phyloP scores from a whole-genome alignment of 2,329 filamentous ascomycete genomes.

The Trichoderma sp. region DNA sequence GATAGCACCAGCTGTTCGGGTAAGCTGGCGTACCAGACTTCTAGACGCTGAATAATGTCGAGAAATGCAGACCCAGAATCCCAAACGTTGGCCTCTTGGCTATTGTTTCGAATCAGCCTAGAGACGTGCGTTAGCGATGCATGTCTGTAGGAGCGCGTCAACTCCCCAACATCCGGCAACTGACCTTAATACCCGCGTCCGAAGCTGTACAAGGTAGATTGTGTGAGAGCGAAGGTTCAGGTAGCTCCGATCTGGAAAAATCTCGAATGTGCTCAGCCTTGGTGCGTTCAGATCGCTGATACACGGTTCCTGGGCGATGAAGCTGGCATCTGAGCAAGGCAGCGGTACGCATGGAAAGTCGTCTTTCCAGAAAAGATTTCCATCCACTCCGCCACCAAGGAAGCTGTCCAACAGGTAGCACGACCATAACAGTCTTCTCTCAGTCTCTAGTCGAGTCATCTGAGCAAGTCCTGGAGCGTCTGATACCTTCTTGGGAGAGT shows the following conservation, averaged over 20 bases:
- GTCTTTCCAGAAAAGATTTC: constrained; percentile 15
- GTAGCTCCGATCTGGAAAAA: constrained; percentile 5
- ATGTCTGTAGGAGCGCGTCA: neutral
- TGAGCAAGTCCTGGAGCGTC: neutral
- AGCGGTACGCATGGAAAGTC: constrained; percentile 5
- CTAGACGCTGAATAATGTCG: constrained; percentile 10
- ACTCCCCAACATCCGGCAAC: neutral
- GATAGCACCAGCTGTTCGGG: constrained; percentile 15
- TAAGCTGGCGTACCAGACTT: constrained; percentile 4
- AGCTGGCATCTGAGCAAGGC: constrained; percentile 20
- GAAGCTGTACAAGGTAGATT: constrained; percentile 20
- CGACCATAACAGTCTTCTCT: constrained; percentile 14
- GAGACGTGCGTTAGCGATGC: neutral
- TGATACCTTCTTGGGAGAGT: constrained; percentile 3
- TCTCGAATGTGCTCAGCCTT: constrained; percentile 12
- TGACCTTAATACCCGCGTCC: constrained; percentile 11
- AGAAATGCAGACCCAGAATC: constrained; percentile 22
- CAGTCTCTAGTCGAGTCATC: constrained; percentile 4
- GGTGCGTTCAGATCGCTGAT: neutral
- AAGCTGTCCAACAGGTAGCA: constrained; percentile 21
- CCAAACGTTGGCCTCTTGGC: constrained; percentile 1
- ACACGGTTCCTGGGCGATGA: constrained; percentile 12
- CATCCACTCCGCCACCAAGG: constrained; percentile 20
- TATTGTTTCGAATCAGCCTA: constrained; percentile 1
- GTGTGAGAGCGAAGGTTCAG: constrained; percentile 18